A percentile compares a stretch with the other conserved stretches of the same genome.
Evolutionary conservation across 2,329 filamentous ascomycete genomes (phyloP).

Genomic region (Conoideocrella luteorostrata): DNA sequence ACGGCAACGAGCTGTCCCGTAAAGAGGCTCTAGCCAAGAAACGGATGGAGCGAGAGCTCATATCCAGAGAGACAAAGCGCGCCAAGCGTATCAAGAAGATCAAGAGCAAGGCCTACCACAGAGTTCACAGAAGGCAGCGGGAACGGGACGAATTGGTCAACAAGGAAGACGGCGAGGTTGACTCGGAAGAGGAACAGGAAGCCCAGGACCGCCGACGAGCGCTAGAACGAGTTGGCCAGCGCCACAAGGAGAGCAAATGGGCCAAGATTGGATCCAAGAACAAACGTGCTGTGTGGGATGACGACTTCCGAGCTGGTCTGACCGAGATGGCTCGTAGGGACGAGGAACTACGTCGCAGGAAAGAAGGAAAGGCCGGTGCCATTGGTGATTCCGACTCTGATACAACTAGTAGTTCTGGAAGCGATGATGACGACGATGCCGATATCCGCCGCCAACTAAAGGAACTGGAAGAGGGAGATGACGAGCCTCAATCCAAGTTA

Average conservation of each 20-base stretch:
- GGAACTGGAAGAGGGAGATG: constrained; percentile 39
- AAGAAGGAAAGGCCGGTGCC: constrained; percentile 60
- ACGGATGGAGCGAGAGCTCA: constrained; percentile 72
- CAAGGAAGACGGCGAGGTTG: constrained; percentile 48
- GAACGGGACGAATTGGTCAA: constrained; percentile 47
- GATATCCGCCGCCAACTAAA: constrained; percentile 42
- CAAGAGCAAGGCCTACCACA: constrained; percentile 92
- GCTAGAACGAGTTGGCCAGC: constrained; percentile 76
- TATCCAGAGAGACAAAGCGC: constrained; percentile 82
- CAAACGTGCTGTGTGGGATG: constrained; percentile 80
- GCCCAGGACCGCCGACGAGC: constrained; percentile 67
- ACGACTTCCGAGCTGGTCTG: constrained; percentile 71
- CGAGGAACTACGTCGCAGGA: constrained; percentile 72
- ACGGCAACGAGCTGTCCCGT: constrained; percentile 65
- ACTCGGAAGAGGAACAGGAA: constrained; percentile 60
- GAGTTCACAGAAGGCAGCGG: constrained; percentile 76
- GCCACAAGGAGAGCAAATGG: constrained; percentile 87
- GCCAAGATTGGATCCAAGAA: constrained; percentile 76
- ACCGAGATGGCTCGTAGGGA: constrained; percentile 76
- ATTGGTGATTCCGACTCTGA: constrained; percentile 44
- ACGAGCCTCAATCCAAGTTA: constrained; percentile 58
- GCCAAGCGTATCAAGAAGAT: constrained; percentile 97
- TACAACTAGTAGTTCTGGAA: constrained; percentile 50
- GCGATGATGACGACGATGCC: constrained; percentile 40
- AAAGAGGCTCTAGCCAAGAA: constrained; percentile 67